Conservation (phyloP, 805 yeast species). For the Candida morakotiae region DNA sequence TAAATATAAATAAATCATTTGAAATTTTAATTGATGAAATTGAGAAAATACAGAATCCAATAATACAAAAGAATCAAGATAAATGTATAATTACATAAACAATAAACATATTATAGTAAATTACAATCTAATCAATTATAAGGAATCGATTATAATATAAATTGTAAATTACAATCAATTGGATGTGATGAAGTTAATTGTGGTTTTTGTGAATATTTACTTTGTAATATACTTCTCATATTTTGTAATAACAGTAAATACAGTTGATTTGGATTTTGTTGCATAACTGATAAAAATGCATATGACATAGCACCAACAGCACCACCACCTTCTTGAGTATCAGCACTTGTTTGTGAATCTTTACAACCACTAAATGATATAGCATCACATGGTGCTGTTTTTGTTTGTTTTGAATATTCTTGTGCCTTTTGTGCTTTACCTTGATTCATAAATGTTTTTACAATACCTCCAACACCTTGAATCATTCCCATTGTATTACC, state of each 20-base stretch:
- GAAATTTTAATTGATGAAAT: conserved; percentile 54
- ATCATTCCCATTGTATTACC: conserved; percentile 50
- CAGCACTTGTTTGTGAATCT: conserved; percentile 78
- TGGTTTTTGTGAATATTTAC: conserved; percentile 76
- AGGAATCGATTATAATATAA: conserved; percentile 22
- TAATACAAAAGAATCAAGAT: conserved; percentile 40
- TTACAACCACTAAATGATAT: conserved; percentile 77
- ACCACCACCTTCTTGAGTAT: conserved; percentile 65
- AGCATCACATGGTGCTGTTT: conserved; percentile 74
- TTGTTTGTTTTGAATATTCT: conserved; percentile 47
- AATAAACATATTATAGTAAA: background rate
- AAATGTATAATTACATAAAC: conserved; percentile 46
- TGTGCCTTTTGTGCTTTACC: conserved; percentile 18
- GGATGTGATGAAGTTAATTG: conserved; percentile 81
- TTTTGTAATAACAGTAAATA: conserved; percentile 67
- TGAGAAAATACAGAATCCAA: conserved; percentile 55
- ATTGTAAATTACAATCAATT: conserved; percentile 51
- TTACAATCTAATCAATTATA: background rate
- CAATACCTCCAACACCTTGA: conserved; percentile 30
- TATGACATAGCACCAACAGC: conserved; percentile 85
- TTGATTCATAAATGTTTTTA: conserved; percentile 17
- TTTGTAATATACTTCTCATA: conserved; percentile 58
- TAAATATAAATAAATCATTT: conserved; percentile 49
- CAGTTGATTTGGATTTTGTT: conserved; percentile 58
- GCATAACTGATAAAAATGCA: conserved; percentile 66